These are phyloP conservation scores for Thamnidium elegans DNA, from an alignment of 192 early-diverging fungal genomes.

Conservation along the genomic window DNA sequence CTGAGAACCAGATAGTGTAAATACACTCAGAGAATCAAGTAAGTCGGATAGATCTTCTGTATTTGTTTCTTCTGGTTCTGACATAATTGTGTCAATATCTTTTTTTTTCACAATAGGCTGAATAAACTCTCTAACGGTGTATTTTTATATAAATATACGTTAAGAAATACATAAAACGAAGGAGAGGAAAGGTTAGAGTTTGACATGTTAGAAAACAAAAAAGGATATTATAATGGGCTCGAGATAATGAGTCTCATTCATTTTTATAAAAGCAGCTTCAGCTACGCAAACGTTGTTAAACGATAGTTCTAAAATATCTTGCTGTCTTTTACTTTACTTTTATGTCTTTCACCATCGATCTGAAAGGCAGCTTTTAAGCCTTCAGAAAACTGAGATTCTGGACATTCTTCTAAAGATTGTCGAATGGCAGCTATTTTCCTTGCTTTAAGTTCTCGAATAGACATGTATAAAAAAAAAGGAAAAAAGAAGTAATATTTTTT, in stretches of 20 bases:
- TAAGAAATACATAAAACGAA: not conserved
- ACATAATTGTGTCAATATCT: not conserved
- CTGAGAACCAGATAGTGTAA: not conserved
- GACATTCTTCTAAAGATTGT: not conserved
- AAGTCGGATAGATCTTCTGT: not conserved
- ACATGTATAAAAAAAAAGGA: not conserved
- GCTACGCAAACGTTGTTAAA: too few relatives aligned
- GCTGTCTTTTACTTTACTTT: not conserved
- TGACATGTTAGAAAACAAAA: not conserved
- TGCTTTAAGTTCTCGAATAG: not conserved
- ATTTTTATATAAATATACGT: not conserved
- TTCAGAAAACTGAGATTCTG: not conserved
- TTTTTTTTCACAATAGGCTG: not conserved
- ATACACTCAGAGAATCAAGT: not conserved
- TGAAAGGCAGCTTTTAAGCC: not conserved
- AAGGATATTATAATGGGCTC: constrained; percentile 13
- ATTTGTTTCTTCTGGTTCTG: not conserved
- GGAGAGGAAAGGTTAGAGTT: not conserved
- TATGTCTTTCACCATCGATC: not conserved
- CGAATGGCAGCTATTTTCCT: not conserved
- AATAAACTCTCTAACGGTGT: not conserved
- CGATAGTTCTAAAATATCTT: too few relatives aligned
- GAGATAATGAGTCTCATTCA: not conserved
- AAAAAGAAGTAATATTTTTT: not conserved
- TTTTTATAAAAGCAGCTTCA: not conserved